A percentile compares a stretch with the other conserved stretches of the same genome.
These are phyloP conservation scores for Candida orba DNA, from an alignment of 805 yeast species.

Conservation along the genomic window DNA sequence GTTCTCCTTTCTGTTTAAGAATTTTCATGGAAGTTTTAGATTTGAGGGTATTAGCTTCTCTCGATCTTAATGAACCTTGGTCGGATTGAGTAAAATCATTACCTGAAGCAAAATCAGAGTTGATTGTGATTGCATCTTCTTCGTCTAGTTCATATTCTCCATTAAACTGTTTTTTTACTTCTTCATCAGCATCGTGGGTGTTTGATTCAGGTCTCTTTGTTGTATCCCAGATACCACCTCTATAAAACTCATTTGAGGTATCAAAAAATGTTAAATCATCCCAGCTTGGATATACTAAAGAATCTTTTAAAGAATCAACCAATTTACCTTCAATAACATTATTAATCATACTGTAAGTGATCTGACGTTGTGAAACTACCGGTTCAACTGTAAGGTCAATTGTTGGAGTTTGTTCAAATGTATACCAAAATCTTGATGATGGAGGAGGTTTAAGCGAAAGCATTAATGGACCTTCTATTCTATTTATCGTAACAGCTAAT, in stretches of 20 bases:
- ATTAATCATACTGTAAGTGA: slow-evolving; percentile 73
- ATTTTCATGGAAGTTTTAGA: slow-evolving; percentile 7
- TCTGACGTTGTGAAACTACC: slow-evolving; percentile 75
- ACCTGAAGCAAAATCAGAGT: slow-evolving; percentile 3
- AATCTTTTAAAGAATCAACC: slow-evolving; percentile 69
- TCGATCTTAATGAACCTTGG: slow-evolving; percentile 15
- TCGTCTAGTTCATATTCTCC: slow-evolving; percentile 6
- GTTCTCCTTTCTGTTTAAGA: slow-evolving; percentile 16
- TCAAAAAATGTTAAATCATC: slow-evolving; percentile 75
- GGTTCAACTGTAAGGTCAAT: slow-evolving; percentile 80
- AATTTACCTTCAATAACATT: slow-evolving; percentile 72
- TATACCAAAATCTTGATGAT: slow-evolving; percentile 84
- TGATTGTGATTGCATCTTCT: slow-evolving; percentile 1
- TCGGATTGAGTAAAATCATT: slow-evolving; percentile 2
- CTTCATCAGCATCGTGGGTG: slow-evolving; percentile 5
- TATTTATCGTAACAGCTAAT: slow-evolving; percentile 59
- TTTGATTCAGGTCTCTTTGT: slow-evolving; percentile 15
- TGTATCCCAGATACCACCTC: slow-evolving; percentile 92
- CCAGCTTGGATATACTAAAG: slow-evolving; percentile 81
- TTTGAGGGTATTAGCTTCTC: not conserved
- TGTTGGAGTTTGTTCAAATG: slow-evolving; percentile 72
- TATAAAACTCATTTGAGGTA: slow-evolving; percentile 59
- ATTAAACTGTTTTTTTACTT: slow-evolving; percentile 5
- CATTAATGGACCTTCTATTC: slow-evolving; percentile 66
- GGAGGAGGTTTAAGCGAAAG: slow-evolving; percentile 83